Conservation (phyloP, 768 basidiomycete species). For the Trametes maxima region DNA sequence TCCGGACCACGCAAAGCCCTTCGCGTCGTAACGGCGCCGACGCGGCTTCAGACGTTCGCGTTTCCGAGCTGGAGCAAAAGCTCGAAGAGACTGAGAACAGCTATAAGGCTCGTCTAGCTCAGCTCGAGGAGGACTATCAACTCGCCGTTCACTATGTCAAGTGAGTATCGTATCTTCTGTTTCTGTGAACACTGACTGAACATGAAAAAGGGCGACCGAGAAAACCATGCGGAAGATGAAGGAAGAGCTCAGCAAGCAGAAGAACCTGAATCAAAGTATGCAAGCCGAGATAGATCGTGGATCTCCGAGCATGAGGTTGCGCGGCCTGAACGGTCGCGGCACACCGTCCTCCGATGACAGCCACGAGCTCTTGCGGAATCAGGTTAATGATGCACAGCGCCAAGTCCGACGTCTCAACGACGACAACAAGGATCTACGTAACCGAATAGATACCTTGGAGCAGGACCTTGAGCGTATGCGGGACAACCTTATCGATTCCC, state of each 20-base stretch:
- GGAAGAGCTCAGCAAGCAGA: conserved; percentile 92
- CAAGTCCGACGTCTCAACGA: conserved; percentile 68
- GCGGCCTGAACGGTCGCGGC: conserved; percentile 68
- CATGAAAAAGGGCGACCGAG: conserved; percentile 80
- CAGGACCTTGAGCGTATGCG: conserved; percentile 72
- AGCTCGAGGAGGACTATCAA: conserved; percentile 95
- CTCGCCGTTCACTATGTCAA: conserved; percentile 98
- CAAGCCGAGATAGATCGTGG: conserved; percentile 88
- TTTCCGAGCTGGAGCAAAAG: conserved; percentile 72
- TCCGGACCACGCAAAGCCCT: conserved; percentile 62
- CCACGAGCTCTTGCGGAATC: conserved; percentile 62
- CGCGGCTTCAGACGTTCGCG: conserved; percentile 48
- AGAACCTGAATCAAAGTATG: conserved; percentile 73
- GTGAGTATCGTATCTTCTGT: conserved; percentile 46
- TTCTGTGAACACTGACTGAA: conserved; percentile 21
- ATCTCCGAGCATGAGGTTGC: conserved; percentile 51
- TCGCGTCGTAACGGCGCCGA: conserved; percentile 37
- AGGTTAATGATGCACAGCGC: conserved; percentile 77
- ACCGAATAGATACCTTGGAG: conserved; percentile 73
- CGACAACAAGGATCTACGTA: conserved; percentile 77
- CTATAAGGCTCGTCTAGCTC: conserved; percentile 79
- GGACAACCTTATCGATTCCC: conserved; percentile 68
- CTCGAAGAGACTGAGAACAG: conserved; percentile 76
- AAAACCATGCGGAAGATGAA: conserved; percentile 98
- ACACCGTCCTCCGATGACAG: conserved; percentile 80